Evolutionary conservation across 805 yeast genomes (phyloP).

Genomic region (Candida gorgasii): DNA sequence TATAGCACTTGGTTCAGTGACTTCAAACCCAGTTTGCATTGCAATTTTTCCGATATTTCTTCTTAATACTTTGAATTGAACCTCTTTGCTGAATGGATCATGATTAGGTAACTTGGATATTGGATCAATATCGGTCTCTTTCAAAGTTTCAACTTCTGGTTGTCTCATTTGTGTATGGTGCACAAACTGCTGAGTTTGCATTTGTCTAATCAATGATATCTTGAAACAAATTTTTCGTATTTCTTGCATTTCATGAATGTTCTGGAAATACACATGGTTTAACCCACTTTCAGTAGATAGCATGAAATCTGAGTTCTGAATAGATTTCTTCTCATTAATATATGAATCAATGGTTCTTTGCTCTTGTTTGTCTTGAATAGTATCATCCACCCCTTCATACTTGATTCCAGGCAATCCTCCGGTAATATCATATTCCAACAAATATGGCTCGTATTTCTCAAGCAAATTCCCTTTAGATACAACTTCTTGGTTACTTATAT

Average conservation of each 20-base stretch:
- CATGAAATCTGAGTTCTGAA: slow-evolving; percentile 30
- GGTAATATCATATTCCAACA: slow-evolving; percentile 80
- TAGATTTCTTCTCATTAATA: slow-evolving; percentile 22
- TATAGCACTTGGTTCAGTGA: slow-evolving; percentile 74
- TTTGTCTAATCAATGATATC: slow-evolving; percentile 80
- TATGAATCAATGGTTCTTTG: slow-evolving; percentile 35
- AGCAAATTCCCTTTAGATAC: slow-evolving; percentile 44
- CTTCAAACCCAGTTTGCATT: slow-evolving; percentile 92
- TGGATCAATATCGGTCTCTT: slow-evolving; percentile 78
- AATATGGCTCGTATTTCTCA: slow-evolving; percentile 62
- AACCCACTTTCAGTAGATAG: slow-evolving; percentile 54
- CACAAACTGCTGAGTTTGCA: slow-evolving; percentile 80
- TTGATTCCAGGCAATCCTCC: slow-evolving; percentile 74
- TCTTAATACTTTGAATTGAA: slow-evolving; percentile 66
- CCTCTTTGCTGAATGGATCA: slow-evolving; percentile 57
- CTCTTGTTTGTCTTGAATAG: slow-evolving; percentile 40
- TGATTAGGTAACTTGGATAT: slow-evolving; percentile 72
- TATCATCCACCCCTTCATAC: slow-evolving; percentile 51
- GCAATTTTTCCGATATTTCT: slow-evolving; percentile 74
- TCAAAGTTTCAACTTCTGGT: slow-evolving; percentile 62
- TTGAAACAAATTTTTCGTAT: slow-evolving; percentile 86
- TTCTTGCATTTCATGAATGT: slow-evolving; percentile 80
- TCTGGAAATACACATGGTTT: slow-evolving; percentile 58
- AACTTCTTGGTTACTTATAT: slow-evolving; percentile 39
- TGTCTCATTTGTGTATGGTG: slow-evolving; percentile 73